Evolutionary conservation across 176 grass and related monocot species (phyloP).

Genomic region (Ensete ventricosum): DNA sequence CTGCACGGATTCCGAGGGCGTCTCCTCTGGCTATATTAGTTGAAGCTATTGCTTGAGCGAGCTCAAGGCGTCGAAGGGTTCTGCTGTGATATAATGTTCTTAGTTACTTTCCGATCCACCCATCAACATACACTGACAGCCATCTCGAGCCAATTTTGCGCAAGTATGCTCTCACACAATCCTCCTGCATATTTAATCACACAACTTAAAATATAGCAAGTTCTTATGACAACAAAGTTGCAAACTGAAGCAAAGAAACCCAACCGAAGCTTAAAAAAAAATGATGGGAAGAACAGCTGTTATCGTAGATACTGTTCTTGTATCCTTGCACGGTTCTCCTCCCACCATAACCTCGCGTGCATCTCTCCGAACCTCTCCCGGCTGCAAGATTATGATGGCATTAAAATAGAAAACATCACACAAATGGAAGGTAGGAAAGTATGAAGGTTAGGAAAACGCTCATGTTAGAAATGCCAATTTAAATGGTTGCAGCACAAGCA

Average conservation of each 20-base stretch:
- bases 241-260: background rate
- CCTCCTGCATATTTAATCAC: background rate
- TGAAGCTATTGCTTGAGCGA: too few species aligned
- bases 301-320: conserved; percentile 84
- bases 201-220: background rate
- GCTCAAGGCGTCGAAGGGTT: too few species aligned
- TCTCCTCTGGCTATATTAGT: too few species aligned
- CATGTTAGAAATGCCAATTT: background rate
- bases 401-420: background rate
- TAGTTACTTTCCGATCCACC: background rate
- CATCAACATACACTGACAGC: background rate
- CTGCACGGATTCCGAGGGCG: too few species aligned
- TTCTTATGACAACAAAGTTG: background rate
- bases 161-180: background rate
- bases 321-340: conserved; percentile 83
- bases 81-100: background rate
- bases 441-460: too few species aligned
- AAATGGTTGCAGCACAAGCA: background rate
- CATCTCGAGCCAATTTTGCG: background rate
- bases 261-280: background rate
- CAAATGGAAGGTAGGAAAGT: too few species aligned
- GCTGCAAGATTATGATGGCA: conserved; percentile 32
- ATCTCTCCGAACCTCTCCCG: conserved; percentile 93
- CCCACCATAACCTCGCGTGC: conserved; percentile 95
- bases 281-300: background rate